These are phyloP conservation scores for Margaritispora aquatica DNA, from an alignment of 495 filamentous ascomycete genomes.

Conservation along the genomic window DNA sequence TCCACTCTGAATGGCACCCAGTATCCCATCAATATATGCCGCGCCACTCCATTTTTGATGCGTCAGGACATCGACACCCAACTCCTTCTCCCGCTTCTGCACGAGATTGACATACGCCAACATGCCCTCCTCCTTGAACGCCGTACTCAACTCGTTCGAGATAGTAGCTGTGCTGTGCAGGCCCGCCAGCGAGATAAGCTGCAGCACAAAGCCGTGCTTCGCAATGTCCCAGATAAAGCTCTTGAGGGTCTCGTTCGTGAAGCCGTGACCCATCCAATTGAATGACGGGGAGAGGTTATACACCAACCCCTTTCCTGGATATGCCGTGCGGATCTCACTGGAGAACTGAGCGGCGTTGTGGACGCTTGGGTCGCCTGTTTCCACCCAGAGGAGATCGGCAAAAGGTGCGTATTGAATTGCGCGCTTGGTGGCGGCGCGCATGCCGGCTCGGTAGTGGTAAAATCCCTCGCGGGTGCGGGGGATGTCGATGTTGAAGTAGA, in stretches of 20 bases:
- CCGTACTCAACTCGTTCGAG: constrained; percentile 72
- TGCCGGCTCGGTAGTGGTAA: constrained; percentile 90
- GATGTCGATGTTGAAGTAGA: constrained; percentile 84
- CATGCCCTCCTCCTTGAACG: constrained; percentile 90
- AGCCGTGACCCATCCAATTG: constrained; percentile 97
- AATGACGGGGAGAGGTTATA: constrained; percentile 96
- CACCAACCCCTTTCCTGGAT: constrained; percentile 80
- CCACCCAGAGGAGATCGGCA: constrained; percentile 94
- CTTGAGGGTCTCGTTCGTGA: constrained; percentile 68
- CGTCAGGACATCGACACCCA: constrained; percentile 90
- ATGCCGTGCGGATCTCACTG: constrained; percentile 55
- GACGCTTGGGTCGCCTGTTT: constrained; percentile 85
- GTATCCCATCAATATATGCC: constrained; percentile 83
- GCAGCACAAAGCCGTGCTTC: constrained; percentile 86
- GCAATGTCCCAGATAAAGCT: constrained; percentile 96
- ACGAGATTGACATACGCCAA: constrained; percentile 88
- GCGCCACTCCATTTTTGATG: constrained; percentile 99
- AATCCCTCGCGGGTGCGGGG: constrained; percentile 92
- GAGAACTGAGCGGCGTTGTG: constrained; percentile 69
- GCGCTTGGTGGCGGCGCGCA: constrained; percentile 85
- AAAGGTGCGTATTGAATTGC: constrained; percentile 86
- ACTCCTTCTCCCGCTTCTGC: constrained; percentile 82
- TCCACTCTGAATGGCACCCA: constrained; percentile 88
- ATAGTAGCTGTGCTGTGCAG: constrained; percentile 85
- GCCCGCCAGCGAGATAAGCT: constrained; percentile 87